These are phyloP conservation scores for Crataegus laevigata DNA, from an alignment of 306 rosid genomes.

Conservation along the genomic window DNA sequence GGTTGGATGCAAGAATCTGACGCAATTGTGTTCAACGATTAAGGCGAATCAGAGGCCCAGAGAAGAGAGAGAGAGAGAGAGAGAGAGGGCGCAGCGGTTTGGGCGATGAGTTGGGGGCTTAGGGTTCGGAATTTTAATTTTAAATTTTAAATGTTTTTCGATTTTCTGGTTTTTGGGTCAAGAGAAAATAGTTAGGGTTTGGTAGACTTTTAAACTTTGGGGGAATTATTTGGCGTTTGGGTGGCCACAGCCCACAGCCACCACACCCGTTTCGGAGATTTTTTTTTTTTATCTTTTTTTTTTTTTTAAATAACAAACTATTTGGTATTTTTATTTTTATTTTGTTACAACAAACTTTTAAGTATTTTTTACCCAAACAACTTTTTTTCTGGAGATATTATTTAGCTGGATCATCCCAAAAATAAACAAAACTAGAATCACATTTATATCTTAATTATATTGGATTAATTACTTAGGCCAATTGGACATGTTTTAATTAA, in stretches of 20 bases:
- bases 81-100: conserved; percentile 9
- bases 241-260: not conserved
- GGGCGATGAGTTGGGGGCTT: conserved; percentile 9
- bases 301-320: not conserved
- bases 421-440: not conserved
- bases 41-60: not conserved
- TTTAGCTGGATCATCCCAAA: not conserved
- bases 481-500: too few relatives aligned
- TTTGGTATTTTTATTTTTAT: not conserved
- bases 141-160: not conserved
- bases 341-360: not conserved
- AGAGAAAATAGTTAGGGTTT: not conserved
- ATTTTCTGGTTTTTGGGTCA: not conserved
- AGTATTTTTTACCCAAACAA: not conserved
- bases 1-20: conserved; percentile 4
- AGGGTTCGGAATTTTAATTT: conserved; percentile 3
- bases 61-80: not conserved
- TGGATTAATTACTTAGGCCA: too few relatives aligned
- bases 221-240: not conserved
- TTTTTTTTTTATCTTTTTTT: not conserved
- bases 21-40: not conserved
- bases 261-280: not conserved
- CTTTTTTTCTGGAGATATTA: not conserved
- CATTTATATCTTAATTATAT: too few relatives aligned
- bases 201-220: not conserved